These are phyloP conservation scores for Eutrema yunnanense DNA, from an alignment of 345 rosid genomes.

Conservation along the genomic window DNA sequence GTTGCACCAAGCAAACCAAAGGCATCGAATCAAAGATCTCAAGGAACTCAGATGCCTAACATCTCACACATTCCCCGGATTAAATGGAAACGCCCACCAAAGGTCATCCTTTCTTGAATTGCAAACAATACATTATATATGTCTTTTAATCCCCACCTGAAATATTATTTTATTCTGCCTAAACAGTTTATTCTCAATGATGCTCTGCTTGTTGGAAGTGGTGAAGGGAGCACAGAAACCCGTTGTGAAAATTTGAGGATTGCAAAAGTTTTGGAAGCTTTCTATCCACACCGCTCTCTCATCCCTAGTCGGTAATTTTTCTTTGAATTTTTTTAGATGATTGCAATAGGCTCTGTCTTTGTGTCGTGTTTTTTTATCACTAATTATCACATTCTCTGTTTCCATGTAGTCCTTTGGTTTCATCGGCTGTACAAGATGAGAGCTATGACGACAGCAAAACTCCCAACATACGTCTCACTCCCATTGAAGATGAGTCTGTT, in stretches of 20 bases:
- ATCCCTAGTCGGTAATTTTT: slow-evolving; percentile 40
- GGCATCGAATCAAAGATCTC: slow-evolving; percentile 27
- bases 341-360: not conserved
- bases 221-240: slow-evolving; percentile 49
- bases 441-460: slow-evolving; percentile 38
- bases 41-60: not conserved
- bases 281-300: slow-evolving; percentile 38
- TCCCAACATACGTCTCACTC: slow-evolving; percentile 39
- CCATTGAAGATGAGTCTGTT: slow-evolving; percentile 27
- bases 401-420: slow-evolving; percentile 44
- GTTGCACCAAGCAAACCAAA: slow-evolving; percentile 13
- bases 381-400: not conserved
- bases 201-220: slow-evolving; percentile 38
- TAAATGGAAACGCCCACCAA: slow-evolving; percentile 48
- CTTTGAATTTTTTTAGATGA: not conserved
- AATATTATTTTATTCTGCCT: not conserved
- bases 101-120: slow-evolving; percentile 12
- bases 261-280: slow-evolving; percentile 41
- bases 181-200: slow-evolving; percentile 35
- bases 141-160: too few species aligned
- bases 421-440: slow-evolving; percentile 24
- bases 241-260: slow-evolving; percentile 38
- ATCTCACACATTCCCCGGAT: slow-evolving; percentile 21
- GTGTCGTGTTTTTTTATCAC: not conserved
- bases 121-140: not conserved